A percentile compares a stretch with the other conserved stretches of the same genome.
Evolutionary conservation across 2,329 filamentous ascomycete species (phyloP).

Genomic region (Purpureocillium lavendulum): DNA sequence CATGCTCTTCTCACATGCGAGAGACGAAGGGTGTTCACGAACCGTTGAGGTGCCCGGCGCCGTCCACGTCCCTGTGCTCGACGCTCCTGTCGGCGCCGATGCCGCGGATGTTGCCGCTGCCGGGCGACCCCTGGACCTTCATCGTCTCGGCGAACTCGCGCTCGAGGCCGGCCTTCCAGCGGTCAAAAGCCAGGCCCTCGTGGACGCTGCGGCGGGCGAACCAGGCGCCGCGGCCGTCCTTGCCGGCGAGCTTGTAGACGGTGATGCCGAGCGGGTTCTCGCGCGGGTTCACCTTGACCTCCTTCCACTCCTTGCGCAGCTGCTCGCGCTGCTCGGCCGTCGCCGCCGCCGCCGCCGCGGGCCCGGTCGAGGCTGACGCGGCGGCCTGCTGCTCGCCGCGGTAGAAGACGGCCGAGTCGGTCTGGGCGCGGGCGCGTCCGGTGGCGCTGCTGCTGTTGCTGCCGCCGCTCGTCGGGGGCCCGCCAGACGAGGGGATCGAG

Average conservation of each 20-base stretch:
- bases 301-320: slow-evolving; percentile 82
- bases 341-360: slow-evolving; percentile 39
- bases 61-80: slow-evolving; percentile 51
- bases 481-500: slow-evolving; percentile 54
- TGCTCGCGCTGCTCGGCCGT: slow-evolving; percentile 39
- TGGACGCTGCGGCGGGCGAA: slow-evolving; percentile 82
- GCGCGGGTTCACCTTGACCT: slow-evolving; percentile 60
- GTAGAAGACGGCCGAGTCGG: slow-evolving; percentile 42
- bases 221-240: slow-evolving; percentile 82
- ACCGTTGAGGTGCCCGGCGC: slow-evolving; percentile 57
- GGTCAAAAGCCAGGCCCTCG: slow-evolving; percentile 65
- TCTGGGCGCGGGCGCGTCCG: slow-evolving; percentile 44
- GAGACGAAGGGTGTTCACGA: neutral
- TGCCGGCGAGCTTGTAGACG: slow-evolving; percentile 71
- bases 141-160: slow-evolving; percentile 74
- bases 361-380: slow-evolving; percentile 25
- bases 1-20: no score
- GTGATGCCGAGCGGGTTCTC: slow-evolving; percentile 70
- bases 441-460: slow-evolving; percentile 18
- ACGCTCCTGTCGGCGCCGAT: slow-evolving; percentile 74
- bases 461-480: slow-evolving; percentile 25
- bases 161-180: slow-evolving; percentile 69
- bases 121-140: slow-evolving; percentile 59
- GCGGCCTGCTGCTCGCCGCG: slow-evolving; percentile 45
- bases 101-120: slow-evolving; percentile 70